Conservation (phyloP, 768 basidiomycete species). For the Auriscalpium microsporum region DNA sequence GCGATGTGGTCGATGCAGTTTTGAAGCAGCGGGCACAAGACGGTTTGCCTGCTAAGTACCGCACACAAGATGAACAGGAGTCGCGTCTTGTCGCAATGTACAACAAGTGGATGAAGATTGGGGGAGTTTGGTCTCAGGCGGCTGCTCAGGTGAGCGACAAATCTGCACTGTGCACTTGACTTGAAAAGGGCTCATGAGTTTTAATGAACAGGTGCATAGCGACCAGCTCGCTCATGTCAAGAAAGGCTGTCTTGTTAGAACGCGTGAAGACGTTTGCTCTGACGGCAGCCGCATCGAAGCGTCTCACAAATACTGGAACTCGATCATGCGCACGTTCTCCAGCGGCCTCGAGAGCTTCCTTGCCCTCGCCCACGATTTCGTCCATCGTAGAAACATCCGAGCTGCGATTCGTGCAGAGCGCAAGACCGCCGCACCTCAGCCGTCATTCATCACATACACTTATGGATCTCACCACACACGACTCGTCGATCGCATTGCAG, state of each 20-base stretch:
- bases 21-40: neutral
- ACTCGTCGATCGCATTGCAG: slow-evolving; percentile 13
- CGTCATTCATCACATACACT: slow-evolving; percentile 11
- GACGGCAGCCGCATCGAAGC: too few species aligned
- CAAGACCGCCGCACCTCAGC: too few species aligned
- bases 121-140: slow-evolving; percentile 1
- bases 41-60: slow-evolving; percentile 12
- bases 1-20: neutral
- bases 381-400: slow-evolving; percentile 17
- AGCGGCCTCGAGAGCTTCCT: slow-evolving; percentile 18
- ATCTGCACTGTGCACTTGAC: too few species aligned
- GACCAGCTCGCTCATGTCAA: slow-evolving; percentile 22
- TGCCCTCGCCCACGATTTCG: slow-evolving; percentile 15
- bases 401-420: slow-evolving; percentile 2
- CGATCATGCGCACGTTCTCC: slow-evolving; percentile 13
- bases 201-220: slow-evolving; percentile 15
- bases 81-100: slow-evolving; percentile 5
- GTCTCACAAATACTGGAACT: slow-evolving; percentile 26
- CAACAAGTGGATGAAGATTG: slow-evolving; percentile 1
- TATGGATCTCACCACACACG: slow-evolving; percentile 21
- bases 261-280: slow-evolving; percentile 14
- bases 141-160: slow-evolving; percentile 10
- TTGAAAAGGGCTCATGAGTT: neutral
- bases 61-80: slow-evolving; percentile 14
- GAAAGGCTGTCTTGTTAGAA: slow-evolving; percentile 21